Evolutionary conservation across 2,329 filamentous ascomycete species (phyloP), one percentile per base, ranked within the genome.

Genomic region (Pezicula radicicola): DNA sequence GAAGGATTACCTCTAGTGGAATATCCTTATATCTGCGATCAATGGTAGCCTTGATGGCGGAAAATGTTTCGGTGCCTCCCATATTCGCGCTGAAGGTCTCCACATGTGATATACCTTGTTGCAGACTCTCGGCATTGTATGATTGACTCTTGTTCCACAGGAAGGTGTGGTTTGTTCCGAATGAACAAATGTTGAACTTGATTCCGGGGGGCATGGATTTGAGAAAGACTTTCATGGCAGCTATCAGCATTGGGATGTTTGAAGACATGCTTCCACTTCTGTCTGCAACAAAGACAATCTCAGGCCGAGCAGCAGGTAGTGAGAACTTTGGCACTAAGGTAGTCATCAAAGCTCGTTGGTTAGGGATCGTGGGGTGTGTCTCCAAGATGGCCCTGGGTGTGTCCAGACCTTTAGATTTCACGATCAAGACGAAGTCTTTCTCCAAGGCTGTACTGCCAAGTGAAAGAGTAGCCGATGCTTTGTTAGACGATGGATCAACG

Each of bases 221-320:
- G 51, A 88, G 69, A 58, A 88, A 88, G 19, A 88, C 71, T 5
- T 78, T 75, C 19, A 88, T 70, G 0, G 84, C 83, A 1, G 75
- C 68, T 21, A 75, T 69, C 3, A 85, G 72, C 30, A 82, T 75
- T 0, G 59, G 55, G 2, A 87, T 86, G 37, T 77, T 79, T 4
- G 57, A 56, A 0, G 40, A 25, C 85, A 88, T 88, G 53, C 84
- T 88, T 0, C 85, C 86, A 51, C 84, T 88, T 48, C 86, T 78
- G 64, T 91, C 88, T 50, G 84, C 86, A 4, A 91, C 70, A 58
- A 91, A 90, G 16, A 91, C 80, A 19, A 91, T 77, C 63, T 91
- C 87, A 3, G 75, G 73, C 49, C 66, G 68, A 8, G 76, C 72
- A 0, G 75, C 63, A 0, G 81, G 80, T 0, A 89, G 70, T n/a